Percentiles rank a stretch among this genome's conserved stretches.
Conservation (phyloP, 2,329 filamentous ascomycete genomes). For the Penicillium crustosum region DNA sequence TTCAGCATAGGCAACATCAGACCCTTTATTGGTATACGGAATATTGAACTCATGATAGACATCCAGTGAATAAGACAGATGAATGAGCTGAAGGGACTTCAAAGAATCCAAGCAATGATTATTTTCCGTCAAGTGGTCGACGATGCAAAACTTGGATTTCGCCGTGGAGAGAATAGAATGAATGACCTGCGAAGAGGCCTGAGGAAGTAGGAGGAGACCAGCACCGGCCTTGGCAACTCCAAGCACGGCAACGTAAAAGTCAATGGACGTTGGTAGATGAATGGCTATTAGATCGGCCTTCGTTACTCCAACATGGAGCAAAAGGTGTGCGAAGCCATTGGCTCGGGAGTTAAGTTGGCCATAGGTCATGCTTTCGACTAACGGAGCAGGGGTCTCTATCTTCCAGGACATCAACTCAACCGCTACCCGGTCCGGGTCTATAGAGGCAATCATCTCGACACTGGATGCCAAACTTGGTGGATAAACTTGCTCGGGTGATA, state of each 20-base stretch:
- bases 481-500: conserved; percentile 34
- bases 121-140: conserved; percentile 14
- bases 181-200: conserved; percentile 64
- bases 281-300: conserved; percentile 66
- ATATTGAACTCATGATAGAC: conserved; percentile 16
- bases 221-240: conserved; percentile 72
- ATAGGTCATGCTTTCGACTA: conserved; percentile 60
- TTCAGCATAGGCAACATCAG: conserved; percentile 70
- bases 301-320: conserved; percentile 51
- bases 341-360: conserved; percentile 61
- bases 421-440: conserved; percentile 57
- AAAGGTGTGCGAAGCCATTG: conserved; percentile 61
- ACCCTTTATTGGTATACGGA: conserved; percentile 24
- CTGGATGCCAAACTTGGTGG: conserved; percentile 50
- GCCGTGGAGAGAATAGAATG: conserved; percentile 63
- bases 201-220: conserved; percentile 77
- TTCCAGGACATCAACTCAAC: conserved; percentile 62
- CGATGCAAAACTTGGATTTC: conserved; percentile 50
- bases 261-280: conserved; percentile 72
- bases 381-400: conserved; percentile 27
- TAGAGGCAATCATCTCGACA: conserved; percentile 56
- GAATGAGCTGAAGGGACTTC: conserved; percentile 16
- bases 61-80: conserved; percentile 14
- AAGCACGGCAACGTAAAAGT: conserved; percentile 72
- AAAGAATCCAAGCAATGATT: conserved; percentile 2